phyloP scores from a whole-genome alignment of 148 eudicot genomes.

The Cornus suecica region DNA sequence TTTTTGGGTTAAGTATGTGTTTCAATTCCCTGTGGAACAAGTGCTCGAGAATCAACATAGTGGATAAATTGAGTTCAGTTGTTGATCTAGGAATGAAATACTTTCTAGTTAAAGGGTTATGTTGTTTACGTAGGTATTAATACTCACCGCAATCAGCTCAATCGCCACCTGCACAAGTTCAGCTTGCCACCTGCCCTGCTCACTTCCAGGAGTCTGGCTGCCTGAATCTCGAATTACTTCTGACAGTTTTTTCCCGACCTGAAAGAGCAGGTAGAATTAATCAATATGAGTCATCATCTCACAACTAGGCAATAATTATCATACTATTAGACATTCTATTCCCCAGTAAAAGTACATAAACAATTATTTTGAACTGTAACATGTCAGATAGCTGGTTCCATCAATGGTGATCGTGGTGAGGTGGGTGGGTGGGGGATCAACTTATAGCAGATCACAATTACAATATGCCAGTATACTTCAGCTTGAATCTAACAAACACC shows the following conservation, averaged over 20 bases:
- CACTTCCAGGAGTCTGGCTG: slow-evolving; percentile 72
- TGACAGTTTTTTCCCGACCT: slow-evolving; percentile 94
- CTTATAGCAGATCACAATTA: background rate
- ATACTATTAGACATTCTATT: background rate
- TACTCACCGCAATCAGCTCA: slow-evolving; percentile 87
- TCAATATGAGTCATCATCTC: background rate
- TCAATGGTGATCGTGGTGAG: no score
- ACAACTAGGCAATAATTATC: background rate
- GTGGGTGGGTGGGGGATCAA: no score
- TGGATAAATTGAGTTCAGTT: background rate
- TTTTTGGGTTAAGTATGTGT: no score
- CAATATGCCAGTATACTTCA: background rate
- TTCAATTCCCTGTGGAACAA: background rate
- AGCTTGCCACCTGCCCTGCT: slow-evolving; percentile 88
- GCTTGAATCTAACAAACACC: background rate
- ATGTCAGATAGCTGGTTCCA: background rate
- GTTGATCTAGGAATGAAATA: background rate
- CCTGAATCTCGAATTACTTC: slow-evolving; percentile 95
- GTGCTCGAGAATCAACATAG: background rate
- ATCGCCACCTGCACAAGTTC: slow-evolving; percentile 93
- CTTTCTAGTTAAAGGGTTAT: background rate
- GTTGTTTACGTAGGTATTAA: background rate
- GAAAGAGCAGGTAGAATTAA: slow-evolving; percentile 7
- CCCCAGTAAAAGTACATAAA: background rate
- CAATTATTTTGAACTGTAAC: background rate